A percentile compares a stretch with the other conserved stretches of the same genome.
phyloP scores from a whole-genome alignment of 2,329 filamentous ascomycete genomes.

The Colletotrichum sp. region DNA sequence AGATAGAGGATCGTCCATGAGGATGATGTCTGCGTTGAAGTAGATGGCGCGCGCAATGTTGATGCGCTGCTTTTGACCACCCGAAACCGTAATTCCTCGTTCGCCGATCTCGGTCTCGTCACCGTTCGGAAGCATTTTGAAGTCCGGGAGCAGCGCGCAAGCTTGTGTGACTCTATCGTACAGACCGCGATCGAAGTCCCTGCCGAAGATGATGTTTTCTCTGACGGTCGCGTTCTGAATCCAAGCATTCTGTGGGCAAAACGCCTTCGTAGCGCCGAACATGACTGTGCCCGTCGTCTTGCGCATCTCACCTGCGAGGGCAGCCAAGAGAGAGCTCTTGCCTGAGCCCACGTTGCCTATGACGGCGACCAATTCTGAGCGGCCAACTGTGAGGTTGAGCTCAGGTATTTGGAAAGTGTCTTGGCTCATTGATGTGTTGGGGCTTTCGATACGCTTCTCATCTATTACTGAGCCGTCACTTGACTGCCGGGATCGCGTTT shows the following conservation, averaged over 20 bases:
- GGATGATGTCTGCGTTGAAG: constrained; percentile 69
- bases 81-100: constrained; percentile 91
- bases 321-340: constrained; percentile 86
- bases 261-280: constrained; percentile 80
- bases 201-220: constrained; percentile 91
- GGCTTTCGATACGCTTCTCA: constrained; percentile 39
- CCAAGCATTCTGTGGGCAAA: constrained; percentile 96
- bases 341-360: constrained; percentile 87
- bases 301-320: constrained; percentile 92
- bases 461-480: constrained; percentile 45
- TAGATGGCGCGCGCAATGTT: constrained; percentile 87
- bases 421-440: neutral
- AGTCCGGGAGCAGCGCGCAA: constrained; percentile 81
- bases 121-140: constrained; percentile 87
- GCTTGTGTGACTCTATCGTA: constrained; percentile 81
- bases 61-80: constrained; percentile 91
- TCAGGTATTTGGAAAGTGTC: constrained; percentile 75
- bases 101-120: constrained; percentile 94
- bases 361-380: constrained; percentile 79
- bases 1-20: constrained; percentile 72
- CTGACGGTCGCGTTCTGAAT: constrained; percentile 89
- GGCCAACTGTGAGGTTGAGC: constrained; percentile 69
- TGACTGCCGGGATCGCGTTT: constrained; percentile 33
- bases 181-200: constrained; percentile 75
- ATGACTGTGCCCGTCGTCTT: constrained; percentile 75